These are phyloP conservation scores for Citrus reticulata DNA, from an alignment of 345 rosid genomes.

Conservation along the genomic window DNA sequence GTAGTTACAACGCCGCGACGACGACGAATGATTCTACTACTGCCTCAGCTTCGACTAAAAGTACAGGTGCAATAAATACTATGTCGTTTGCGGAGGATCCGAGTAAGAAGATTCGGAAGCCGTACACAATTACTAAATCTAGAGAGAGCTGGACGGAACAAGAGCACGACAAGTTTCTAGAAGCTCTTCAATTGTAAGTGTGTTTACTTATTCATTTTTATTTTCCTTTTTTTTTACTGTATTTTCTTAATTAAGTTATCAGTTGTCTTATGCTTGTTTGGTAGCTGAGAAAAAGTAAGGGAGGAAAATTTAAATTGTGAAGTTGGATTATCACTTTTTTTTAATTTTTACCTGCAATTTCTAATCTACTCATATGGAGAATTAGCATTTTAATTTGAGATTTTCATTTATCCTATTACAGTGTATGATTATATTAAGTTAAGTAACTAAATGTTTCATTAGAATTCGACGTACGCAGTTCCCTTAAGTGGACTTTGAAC, in stretches of 20 bases:
- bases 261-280: background rate
- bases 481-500: background rate
- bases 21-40: conserved; percentile 9
- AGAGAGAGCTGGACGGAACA: conserved; percentile 98
- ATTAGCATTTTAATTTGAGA: background rate
- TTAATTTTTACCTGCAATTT: background rate
- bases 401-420: background rate
- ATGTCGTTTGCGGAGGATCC: conserved; percentile 45
- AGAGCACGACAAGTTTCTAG: conserved; percentile 91
- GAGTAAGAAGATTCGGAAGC: conserved; percentile 80
- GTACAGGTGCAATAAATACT: conserved; percentile 14
- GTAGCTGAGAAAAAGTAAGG: background rate
- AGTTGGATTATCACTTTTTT: background rate
- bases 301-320: background rate
- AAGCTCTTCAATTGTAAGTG: conserved; percentile 88
- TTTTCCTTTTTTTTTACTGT: background rate
- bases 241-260: background rate
- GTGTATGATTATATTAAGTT: background rate
- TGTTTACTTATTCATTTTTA: background rate
- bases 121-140: conserved; percentile 87
- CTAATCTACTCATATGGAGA: background rate
- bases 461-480: background rate
- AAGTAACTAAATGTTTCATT: background rate
- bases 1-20: background rate
- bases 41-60: conserved; percentile 7